Evolutionary conservation across 345 rosid genomes (phyloP).

Genomic region (Sisymbrium altissimum): DNA sequence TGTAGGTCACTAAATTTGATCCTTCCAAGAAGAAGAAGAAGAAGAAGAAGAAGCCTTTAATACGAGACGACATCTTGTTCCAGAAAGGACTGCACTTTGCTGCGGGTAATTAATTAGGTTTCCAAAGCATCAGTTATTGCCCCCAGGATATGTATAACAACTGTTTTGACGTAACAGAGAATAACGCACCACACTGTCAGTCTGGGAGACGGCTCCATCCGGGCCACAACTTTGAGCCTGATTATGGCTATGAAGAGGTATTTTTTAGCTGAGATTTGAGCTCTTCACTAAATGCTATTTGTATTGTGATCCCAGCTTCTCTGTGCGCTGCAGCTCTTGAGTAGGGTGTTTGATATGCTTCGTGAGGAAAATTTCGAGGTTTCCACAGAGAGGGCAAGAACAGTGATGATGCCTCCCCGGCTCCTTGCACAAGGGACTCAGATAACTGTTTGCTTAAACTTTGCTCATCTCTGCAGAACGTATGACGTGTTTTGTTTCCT

Average conservation of each 20-base stretch:
- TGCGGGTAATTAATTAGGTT: slow-evolving; percentile 35
- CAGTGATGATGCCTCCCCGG: slow-evolving; percentile 82
- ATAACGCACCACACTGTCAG: slow-evolving; percentile 32
- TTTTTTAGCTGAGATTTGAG: neutral
- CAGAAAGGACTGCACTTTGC: slow-evolving; percentile 56
- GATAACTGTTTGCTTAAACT: slow-evolving; percentile 77
- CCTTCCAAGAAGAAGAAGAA: slow-evolving; percentile 85
- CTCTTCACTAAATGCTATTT: neutral
- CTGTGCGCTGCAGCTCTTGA: slow-evolving; percentile 60
- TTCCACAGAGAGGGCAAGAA: slow-evolving; percentile 77
- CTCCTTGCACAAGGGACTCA: slow-evolving; percentile 82
- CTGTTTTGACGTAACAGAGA: slow-evolving; percentile 41
- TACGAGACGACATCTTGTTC: slow-evolving; percentile 39
- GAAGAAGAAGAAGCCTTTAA: slow-evolving; percentile 42
- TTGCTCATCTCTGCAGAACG: slow-evolving; percentile 89
- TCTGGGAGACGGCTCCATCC: slow-evolving; percentile 37
- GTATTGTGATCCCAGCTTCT: slow-evolving; percentile 6
- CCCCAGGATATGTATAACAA: neutral
- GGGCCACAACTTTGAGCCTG: slow-evolving; percentile 75
- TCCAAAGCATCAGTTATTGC: neutral
- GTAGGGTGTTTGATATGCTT: slow-evolving; percentile 61
- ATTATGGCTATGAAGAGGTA: slow-evolving; percentile 80
- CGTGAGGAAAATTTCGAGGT: slow-evolving; percentile 78
- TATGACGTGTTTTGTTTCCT: slow-evolving; percentile 26
- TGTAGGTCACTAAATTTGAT: slow-evolving; percentile 45